Base-by-base conservation (phyloP, 2,329 filamentous ascomycete species). In the Diaporthe ilicicola region DNA sequence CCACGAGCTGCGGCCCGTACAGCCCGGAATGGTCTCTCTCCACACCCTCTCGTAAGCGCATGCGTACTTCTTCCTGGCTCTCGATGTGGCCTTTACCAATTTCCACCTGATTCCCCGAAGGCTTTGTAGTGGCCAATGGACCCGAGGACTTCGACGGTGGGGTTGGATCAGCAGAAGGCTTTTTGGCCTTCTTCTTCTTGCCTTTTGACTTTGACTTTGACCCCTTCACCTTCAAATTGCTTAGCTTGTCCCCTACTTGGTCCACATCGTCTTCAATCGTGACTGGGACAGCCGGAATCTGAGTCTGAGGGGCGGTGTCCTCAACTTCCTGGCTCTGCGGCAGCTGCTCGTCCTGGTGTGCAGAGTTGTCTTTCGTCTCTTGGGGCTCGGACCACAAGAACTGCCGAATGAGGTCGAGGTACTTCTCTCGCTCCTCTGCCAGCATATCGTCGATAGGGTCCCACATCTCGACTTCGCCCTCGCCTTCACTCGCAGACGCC, bases 391-490 rank as follows among this genome's bases (percentile, higher is more conserved):
- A 77, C 83, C 84, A 85, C 48, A 86, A 74, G 71, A 86, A 84
- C 67, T 82, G 81, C 62, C 80, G 82, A 72, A 85, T 83, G 19
- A 85, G 77, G 71, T 83, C 81, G 39, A 85, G 76, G 68, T 83
- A 86, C 71, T 77, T 82, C 27, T 77, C 81, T 15, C 82, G 79
- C 62, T 85, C 83, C 48, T 85, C 82, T 71, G 84, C 81, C 50
- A 84, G 73, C 2, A 84, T 78, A 74, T 86, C 83, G 44, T 85
- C 82, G 62, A 86, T 84, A 8, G 84, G 84, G 77, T 87, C 84
- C 84, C 84, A 87, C 46, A 81, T 77, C 70, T 80, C 81, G 29
- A 80, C 79, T 37, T 80, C 77, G 27, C 78, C 76, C 34, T 80
- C 79, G 29, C 76, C 78, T 56, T 80, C 79, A 22, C 73, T 70